Evolutionary conservation across 116 monocot genomes (phyloP), one percentile per base, ranked within the genome.

Genomic region (Cymodocea nodosa): DNA sequence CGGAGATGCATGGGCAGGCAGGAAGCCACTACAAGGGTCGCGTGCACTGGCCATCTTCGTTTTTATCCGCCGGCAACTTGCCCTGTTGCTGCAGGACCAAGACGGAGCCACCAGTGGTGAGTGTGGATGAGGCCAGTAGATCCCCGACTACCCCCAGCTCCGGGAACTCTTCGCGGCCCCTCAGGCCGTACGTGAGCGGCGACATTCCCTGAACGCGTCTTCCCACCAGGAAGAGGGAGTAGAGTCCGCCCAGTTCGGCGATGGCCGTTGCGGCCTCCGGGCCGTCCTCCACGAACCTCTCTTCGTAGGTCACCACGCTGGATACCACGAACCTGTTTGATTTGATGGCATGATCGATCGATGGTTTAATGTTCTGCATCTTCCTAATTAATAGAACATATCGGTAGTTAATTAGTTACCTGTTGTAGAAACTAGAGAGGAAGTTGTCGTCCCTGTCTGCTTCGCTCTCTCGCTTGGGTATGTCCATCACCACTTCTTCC

Each of bases 101-200:
- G 17, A 84, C 80, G 0, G 91, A 87, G 0, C 79, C 82, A 0
- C 65, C 58, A 16, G 52, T 63, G 51, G 60, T 67, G 62, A 71
- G 75, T 23, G 77, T 79, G 1, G 82, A 75, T 2, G 87, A 84
- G 0, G 82, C 84, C 34, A 91, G 66, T n/a, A 91, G 54, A 60
- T 87, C 84, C 4, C 87, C 91, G 4, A 91, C 69, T 0, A 64
- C 35, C 12, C 91, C 91, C 10, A 91, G 69, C 78, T 91, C 87
- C 5, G 78, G 73, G 71, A 62, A 78, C 69, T 87, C 80, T 15
- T 59, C 77, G 78, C 80, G 79, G 4, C 71, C 76, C 2, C 63
- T 62, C 25, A 84, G 48, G 24, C 76, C 82, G 5, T 12, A 34
- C 37, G 72, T 74, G 52, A 84, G 44, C 23, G 74, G 62, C 34